These are phyloP conservation scores for Lachnellula occidentalis DNA, from an alignment of 2,329 filamentous ascomycete species.

Conservation along the genomic window DNA sequence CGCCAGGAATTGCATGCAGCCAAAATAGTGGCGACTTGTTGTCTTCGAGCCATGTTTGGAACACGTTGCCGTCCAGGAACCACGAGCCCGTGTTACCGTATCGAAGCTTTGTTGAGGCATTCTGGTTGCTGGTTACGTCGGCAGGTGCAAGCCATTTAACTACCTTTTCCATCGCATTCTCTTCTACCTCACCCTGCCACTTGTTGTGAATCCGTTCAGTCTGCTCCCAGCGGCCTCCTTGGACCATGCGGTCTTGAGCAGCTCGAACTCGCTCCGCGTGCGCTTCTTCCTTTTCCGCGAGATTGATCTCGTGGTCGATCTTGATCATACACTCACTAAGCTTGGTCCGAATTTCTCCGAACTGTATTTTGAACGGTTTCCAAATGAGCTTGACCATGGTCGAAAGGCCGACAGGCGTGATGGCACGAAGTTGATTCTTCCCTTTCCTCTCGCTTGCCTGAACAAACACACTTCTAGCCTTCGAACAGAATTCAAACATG, in stretches of 20 bases:
- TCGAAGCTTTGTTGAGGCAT: neutral
- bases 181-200: neutral
- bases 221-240: neutral
- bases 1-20: conserved; percentile 32
- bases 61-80: neutral
- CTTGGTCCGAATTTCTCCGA: neutral
- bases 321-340: neutral
- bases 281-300: neutral
- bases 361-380: neutral
- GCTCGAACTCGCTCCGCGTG: neutral
- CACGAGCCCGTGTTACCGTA: neutral
- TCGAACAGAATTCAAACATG: neutral
- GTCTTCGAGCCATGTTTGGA: neutral
- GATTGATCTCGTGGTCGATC: neutral
- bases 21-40: neutral
- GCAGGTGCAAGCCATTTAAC: neutral
- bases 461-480: neutral
- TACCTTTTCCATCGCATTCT: neutral
- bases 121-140: neutral
- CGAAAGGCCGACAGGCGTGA: neutral
- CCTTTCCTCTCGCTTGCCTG: neutral
- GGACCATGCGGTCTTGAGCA: neutral
- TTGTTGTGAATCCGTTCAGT: neutral
- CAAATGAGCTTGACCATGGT: neutral
- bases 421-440: neutral